Evolutionary conservation across 805 yeast genomes (phyloP).

Genomic region (Pichia kluyveri): DNA sequence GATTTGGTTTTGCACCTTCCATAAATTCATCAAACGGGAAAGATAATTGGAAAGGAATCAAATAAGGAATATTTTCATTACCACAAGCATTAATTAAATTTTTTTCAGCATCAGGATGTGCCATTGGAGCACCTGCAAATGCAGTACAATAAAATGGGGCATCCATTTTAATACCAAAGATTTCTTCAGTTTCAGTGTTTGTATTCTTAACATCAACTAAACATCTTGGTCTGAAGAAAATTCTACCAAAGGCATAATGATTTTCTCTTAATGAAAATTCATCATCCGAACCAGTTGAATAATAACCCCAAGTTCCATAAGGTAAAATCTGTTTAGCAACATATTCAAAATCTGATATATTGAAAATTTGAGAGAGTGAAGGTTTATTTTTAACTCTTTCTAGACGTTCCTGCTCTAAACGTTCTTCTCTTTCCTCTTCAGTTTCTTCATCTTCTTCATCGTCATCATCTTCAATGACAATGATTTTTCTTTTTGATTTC

Average conservation of each 20-base stretch:
- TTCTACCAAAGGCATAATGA: conserved; percentile 76
- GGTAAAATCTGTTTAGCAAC: conserved; percentile 73
- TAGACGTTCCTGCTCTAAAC: conserved; percentile 31
- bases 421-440: conserved; percentile 21
- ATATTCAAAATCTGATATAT: conserved; percentile 76
- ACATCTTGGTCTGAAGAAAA: conserved; percentile 77
- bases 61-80: conserved; percentile 58
- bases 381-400: conserved; percentile 44
- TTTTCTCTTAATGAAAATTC: conserved; percentile 45
- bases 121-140: conserved; percentile 80
- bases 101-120: conserved; percentile 83
- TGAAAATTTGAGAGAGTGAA: conserved; percentile 56
- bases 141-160: conserved; percentile 87
- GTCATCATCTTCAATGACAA: conserved; percentile 17
- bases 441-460: conserved; percentile 21
- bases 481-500: conserved; percentile 6
- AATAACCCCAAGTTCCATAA: conserved; percentile 79
- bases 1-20: conserved; percentile 49
- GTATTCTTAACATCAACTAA: conserved; percentile 65
- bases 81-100: conserved; percentile 68
- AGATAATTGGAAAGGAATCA: conserved; percentile 83
- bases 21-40: conserved; percentile 75
- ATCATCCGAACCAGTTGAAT: conserved; percentile 85
- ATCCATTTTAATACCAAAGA: conserved; percentile 55
- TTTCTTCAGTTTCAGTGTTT: conserved; percentile 46